A percentile compares a stretch with the other conserved stretches of the same genome.
Conservation (phyloP, 23 red algal genomes). For the Pyropia haitanensis region DNA sequence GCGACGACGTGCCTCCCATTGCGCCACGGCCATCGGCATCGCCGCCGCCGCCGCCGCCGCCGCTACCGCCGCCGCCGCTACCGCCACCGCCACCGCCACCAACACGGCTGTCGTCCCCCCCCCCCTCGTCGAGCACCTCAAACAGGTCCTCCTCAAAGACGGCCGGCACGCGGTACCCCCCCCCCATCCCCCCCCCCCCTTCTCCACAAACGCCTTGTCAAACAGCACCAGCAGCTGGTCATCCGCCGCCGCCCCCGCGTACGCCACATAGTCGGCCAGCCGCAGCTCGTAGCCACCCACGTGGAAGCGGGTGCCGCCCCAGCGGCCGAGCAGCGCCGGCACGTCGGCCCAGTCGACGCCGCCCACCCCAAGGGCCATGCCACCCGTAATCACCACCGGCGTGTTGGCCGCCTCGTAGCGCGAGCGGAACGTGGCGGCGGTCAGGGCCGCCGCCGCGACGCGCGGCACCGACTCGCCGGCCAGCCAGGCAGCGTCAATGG, state of each 20-base stretch:
- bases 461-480: conserved; percentile 1
- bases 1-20: neutral
- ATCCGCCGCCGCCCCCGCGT: conserved; percentile 13
- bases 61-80: neutral
- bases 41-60: no score
- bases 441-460: neutral
- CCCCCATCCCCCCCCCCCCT: neutral
- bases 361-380: neutral
- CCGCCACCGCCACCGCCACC: no score
- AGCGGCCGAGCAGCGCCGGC: neutral
- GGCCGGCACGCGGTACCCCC: conserved; percentile 15
- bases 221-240: conserved; percentile 43
- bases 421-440: conserved; percentile 1
- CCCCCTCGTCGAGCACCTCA: conserved; percentile 10
- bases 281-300: conserved; percentile 14
- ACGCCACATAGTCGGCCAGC: conserved; percentile 10
- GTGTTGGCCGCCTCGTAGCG: conserved; percentile 6
- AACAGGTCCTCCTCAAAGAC: conserved; percentile 40
- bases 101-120: no score
- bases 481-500: conserved; percentile 17
- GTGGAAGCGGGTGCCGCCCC: conserved; percentile 2
- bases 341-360: conserved; percentile 9
- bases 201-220: conserved; percentile 24
- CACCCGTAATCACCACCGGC: conserved; percentile 17
- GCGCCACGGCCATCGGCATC: neutral